These are phyloP conservation scores for Sesbania bispinosa DNA, from an alignment of 306 rosid genomes.

Conservation along the genomic window DNA sequence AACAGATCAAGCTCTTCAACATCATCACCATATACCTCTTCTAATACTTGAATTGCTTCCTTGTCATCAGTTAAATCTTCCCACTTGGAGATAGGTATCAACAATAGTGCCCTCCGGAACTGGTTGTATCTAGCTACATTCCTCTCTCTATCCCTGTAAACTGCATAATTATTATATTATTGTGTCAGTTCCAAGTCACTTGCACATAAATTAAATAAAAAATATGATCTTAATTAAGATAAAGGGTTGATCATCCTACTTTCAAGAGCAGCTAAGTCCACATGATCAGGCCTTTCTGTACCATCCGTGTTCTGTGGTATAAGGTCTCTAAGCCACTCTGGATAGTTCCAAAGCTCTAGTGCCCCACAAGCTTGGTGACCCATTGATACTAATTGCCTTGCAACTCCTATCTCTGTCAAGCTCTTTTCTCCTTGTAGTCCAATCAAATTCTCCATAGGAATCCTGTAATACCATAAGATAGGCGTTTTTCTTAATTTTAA, in stretches of 20 bases:
- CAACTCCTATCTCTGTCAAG: slow-evolving; percentile 41
- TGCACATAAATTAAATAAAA: background rate
- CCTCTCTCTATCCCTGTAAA: slow-evolving; percentile 63
- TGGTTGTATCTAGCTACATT: slow-evolving; percentile 56
- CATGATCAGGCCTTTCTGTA: slow-evolving; percentile 47
- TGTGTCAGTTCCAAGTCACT: background rate
- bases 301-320: slow-evolving; percentile 44
- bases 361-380: slow-evolving; percentile 68
- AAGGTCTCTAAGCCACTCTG: slow-evolving; percentile 38
- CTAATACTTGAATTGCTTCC: slow-evolving; percentile 37
- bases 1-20: slow-evolving; percentile 53
- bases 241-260: slow-evolving; percentile 19
- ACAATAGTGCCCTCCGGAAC: slow-evolving; percentile 38
- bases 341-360: slow-evolving; percentile 56
- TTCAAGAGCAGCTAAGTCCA: slow-evolving; percentile 62
- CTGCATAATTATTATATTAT: slow-evolving; percentile 23
- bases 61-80: slow-evolving; percentile 54
- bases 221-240: background rate
- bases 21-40: slow-evolving; percentile 51
- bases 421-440: slow-evolving; percentile 44
- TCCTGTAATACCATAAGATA: slow-evolving; percentile 11
- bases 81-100: slow-evolving; percentile 61
- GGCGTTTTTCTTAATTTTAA: background rate
- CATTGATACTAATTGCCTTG: slow-evolving; percentile 52
- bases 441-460: slow-evolving; percentile 43